Evolutionary conservation across 2,329 filamentous ascomycete genomes (phyloP).

Genomic region (Tolypocladium inflatum): DNA sequence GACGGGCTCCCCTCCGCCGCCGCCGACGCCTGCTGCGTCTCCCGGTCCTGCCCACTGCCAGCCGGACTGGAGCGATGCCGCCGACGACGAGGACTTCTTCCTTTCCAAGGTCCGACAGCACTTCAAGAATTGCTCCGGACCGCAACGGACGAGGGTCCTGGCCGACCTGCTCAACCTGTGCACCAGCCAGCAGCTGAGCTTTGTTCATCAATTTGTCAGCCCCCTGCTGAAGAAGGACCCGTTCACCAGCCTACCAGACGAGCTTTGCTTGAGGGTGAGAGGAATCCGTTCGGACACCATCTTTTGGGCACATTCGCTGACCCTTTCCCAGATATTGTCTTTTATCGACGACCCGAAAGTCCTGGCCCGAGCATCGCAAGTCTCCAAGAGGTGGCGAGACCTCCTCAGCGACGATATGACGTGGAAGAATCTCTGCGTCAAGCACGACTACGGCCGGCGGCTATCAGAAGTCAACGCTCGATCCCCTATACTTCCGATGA

Average conservation of each 20-base stretch:
- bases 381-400: conserved; percentile 91
- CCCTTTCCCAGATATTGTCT: conserved; percentile 62
- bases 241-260: conserved; percentile 83
- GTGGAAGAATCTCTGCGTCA: conserved; percentile 95
- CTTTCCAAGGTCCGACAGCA: conserved; percentile 69
- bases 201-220: conserved; percentile 92
- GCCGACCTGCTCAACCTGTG: conserved; percentile 88
- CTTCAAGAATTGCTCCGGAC: conserved; percentile 68
- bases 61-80: conserved; percentile 67
- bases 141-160: conserved; percentile 70
- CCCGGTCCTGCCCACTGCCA: conserved; percentile 52
- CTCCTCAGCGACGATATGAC: conserved; percentile 93
- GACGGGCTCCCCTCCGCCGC: conserved; percentile 52
- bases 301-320: background rate
- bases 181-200: conserved; percentile 89
- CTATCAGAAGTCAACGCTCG: conserved; percentile 40
- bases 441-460: conserved; percentile 72
- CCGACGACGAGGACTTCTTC: conserved; percentile 75
- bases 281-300: background rate
- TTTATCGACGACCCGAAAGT: conserved; percentile 97
- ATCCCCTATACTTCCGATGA: conserved; percentile 18
- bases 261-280: conserved; percentile 79
- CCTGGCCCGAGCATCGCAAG: conserved; percentile 84
- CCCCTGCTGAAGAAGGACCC: conserved; percentile 93
- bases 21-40: conserved; percentile 56